phyloP scores from a whole-genome alignment of 2,329 filamentous ascomycete species.

The Colletotrichum navitas region DNA sequence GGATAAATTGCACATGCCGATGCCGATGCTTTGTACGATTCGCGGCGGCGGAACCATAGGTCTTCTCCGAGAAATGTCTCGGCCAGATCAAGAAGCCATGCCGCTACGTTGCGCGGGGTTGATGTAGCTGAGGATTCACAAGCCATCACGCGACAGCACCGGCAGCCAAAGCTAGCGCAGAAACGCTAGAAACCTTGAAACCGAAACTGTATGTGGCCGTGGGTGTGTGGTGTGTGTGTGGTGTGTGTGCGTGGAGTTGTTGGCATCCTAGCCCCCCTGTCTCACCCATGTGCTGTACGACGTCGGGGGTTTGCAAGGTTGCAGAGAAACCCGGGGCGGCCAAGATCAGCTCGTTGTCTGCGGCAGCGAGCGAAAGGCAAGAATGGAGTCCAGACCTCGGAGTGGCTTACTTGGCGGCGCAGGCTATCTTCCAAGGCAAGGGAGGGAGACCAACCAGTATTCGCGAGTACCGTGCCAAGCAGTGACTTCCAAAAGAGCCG shows the following conservation, averaged over 20 bases:
- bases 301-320: conserved; percentile 31
- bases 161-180: not conserved
- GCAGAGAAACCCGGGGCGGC: conserved; percentile 38
- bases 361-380: conserved; percentile 15
- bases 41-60: not conserved
- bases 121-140: not conserved
- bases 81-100: conserved; percentile 1
- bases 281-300: conserved; percentile 19
- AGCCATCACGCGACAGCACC: conserved; percentile 6
- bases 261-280: not conserved
- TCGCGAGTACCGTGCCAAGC: conserved; percentile 30
- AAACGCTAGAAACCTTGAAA: conserved; percentile 9
- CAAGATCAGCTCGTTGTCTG: conserved; percentile 37
- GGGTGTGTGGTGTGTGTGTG: not conserved
- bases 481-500: conserved; percentile 5
- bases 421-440: conserved; percentile 6
- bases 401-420: conserved; percentile 34
- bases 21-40: not conserved
- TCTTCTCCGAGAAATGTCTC: not conserved
- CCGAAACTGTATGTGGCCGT: not conserved
- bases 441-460: conserved; percentile 9
- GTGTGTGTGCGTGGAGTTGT: not conserved
- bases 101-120: conserved; percentile 12
- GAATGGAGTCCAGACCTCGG: no score
- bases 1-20: not conserved